Evolutionary conservation across 352 stramenopile genomes (phyloP), one percentile per base, ranked within the genome.

Genomic region (Phytophthora crassamura): DNA sequence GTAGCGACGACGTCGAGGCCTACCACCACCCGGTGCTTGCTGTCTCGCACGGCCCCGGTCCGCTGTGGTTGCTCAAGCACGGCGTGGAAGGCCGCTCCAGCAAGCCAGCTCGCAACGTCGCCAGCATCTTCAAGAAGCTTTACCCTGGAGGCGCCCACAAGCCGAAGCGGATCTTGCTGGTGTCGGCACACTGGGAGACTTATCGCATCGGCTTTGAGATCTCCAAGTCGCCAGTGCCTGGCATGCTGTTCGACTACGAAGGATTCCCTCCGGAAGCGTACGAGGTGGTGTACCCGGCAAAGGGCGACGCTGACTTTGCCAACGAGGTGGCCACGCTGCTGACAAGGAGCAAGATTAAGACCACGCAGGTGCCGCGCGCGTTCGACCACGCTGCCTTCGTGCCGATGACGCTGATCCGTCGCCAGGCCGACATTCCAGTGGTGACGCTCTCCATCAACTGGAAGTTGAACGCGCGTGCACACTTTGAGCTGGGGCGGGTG

Each of bases 341-440:
- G 12, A 41, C 61, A 16, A 68, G 65, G n/a, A 72, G 72, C 32
- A 88, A 89, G 45, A 82, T 97, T 41, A 64, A 58, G 30, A 71
- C 68, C 25, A 61, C 69, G 45, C 75, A 95, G 36, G 43, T 69
- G 4, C 59, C 76, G 28, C 80, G 93, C 49, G 90, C 86, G 2
- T 97, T 88, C 49, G 91, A 98, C 75, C 93, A 98, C 75, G 93
- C 86, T 22, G 72, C 90, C 5, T 97, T 97, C 72, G 79, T 98
- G 14, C 93, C 91, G 14, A 64, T 98, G 43, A 89, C 86, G 66
- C 50, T 96, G 42, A 91, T 97, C 55, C 91, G 85, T 39, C 82
- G 86, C 4, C 68, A 94, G 33, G 88, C 84, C 0, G 81, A 97
- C 55, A 87, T 97, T 50, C 91, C 93, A 2, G 75, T 97, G 9